Percentiles rank a stretch among this genome's conserved stretches.
These are phyloP conservation scores for Synchytrium microbalum DNA, from an alignment of 371 early-diverging fungal species.

Conservation along the genomic window DNA sequence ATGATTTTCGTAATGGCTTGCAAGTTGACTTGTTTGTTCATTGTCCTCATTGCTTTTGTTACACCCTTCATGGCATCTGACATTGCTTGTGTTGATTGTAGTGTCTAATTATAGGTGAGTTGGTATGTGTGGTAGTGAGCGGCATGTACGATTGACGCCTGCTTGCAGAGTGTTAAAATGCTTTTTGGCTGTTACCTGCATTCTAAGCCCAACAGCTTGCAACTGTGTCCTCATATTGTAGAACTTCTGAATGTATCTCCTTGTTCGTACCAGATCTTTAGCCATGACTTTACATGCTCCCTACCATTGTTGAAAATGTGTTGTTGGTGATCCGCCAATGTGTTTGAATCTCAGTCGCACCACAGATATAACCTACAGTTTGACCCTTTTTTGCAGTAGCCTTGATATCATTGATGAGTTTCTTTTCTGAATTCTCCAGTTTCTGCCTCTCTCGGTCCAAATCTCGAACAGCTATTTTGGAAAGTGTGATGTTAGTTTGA, in stretches of 20 bases:
- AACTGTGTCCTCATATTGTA: no score
- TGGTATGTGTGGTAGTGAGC: conserved; percentile 2
- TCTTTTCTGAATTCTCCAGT: conserved; percentile 91
- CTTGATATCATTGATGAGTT: conserved; percentile 85
- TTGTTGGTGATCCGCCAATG: background rate
- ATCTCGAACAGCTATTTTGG: conserved; percentile 86
- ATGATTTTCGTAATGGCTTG: conserved; percentile 90
- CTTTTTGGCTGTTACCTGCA: no score
- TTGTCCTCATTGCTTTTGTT: conserved; percentile 90
- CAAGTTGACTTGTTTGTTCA: conserved; percentile 89
- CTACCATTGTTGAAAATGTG: conserved; percentile 26
- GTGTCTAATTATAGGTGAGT: conserved; percentile 49
- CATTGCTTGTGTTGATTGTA: conserved; percentile 92
- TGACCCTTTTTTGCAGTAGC: conserved; percentile 84
- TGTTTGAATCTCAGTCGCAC: background rate
- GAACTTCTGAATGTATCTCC: no score
- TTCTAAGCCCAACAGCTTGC: no score
- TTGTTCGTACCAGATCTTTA: no score
- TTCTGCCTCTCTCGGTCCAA: conserved; percentile 84
- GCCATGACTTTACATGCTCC: conserved; percentile 92
- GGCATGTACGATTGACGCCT: no score
- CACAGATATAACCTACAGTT: conserved; percentile 50
- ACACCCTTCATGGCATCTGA: conserved; percentile 93
- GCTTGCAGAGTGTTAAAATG: no score
- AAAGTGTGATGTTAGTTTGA: no score